These are phyloP conservation scores for Pseudogymnoascus sp. DNA, from an alignment of 2,329 filamentous ascomycete species.

Conservation along the genomic window DNA sequence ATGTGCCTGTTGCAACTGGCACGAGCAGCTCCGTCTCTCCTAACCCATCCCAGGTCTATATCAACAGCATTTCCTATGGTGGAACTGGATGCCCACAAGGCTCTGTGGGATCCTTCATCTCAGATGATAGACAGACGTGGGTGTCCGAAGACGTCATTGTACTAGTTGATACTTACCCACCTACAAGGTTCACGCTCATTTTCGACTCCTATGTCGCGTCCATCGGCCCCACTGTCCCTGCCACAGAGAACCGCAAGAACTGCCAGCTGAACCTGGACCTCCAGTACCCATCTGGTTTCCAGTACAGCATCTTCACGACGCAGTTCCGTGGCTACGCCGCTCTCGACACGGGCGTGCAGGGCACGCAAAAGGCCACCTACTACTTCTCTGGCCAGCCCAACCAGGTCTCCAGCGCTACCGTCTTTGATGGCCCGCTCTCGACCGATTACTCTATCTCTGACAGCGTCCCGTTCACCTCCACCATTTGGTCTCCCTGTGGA, in stretches of 20 bases:
- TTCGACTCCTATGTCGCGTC: slow-evolving; percentile 43
- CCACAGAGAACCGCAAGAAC: slow-evolving; percentile 41
- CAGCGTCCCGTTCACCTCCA: slow-evolving; percentile 35
- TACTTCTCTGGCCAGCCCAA: slow-evolving; percentile 38
- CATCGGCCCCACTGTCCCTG: slow-evolving; percentile 35
- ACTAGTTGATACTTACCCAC: neutral
- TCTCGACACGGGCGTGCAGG: slow-evolving; percentile 37
- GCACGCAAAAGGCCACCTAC: slow-evolving; percentile 43
- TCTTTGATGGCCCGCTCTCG: slow-evolving; percentile 34
- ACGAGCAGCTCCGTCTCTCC: slow-evolving; percentile 18
- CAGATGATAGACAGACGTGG: slow-evolving; percentile 34
- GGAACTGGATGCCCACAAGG: slow-evolving; percentile 39
- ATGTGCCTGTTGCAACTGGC: slow-evolving; percentile 14
- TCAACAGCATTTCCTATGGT: slow-evolving; percentile 36
- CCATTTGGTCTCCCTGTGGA: slow-evolving; percentile 45
- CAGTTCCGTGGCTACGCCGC: slow-evolving; percentile 43
- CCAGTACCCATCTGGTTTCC: slow-evolving; percentile 42
- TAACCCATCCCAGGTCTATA: slow-evolving; percentile 30
- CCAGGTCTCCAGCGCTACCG: slow-evolving; percentile 31
- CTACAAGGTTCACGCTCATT: slow-evolving; percentile 37
- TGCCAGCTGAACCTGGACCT: slow-evolving; percentile 46
- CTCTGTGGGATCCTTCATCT: slow-evolving; percentile 34
- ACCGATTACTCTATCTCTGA: slow-evolving; percentile 35
- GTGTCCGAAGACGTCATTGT: slow-evolving; percentile 23
- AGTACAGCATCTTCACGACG: slow-evolving; percentile 43